phyloP scores from a whole-genome alignment of 306 rosid genomes.

The Cucurbita ficifolia region DNA sequence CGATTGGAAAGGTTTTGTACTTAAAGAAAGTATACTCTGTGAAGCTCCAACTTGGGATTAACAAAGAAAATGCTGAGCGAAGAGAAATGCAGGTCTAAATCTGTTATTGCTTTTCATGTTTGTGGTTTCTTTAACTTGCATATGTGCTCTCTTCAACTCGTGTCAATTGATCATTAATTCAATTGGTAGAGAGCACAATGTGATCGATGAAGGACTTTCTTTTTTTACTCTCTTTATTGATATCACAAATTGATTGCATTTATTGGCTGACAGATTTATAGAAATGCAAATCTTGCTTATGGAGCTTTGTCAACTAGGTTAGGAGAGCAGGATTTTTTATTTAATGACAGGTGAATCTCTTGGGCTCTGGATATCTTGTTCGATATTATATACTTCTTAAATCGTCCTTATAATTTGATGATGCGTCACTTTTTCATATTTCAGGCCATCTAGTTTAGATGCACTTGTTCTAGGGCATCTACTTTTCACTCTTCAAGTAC shows the following conservation, averaged over 20 bases:
- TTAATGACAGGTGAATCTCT: slow-evolving; percentile 52
- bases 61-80: slow-evolving; percentile 42
- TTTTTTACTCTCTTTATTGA: slow-evolving; percentile 3
- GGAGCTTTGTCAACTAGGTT: slow-evolving; percentile 55
- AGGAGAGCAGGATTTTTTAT: slow-evolving; percentile 55
- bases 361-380: slow-evolving; percentile 5
- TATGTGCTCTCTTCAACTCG: no score
- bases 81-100: slow-evolving; percentile 53
- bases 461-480: slow-evolving; percentile 78
- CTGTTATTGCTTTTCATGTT: background rate
- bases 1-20: slow-evolving; percentile 52
- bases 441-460: slow-evolving; percentile 91
- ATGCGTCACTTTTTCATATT: background rate
- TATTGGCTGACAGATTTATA: slow-evolving; percentile 52
- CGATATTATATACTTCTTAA: background rate
- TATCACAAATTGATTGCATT: background rate
- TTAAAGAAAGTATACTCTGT: slow-evolving; percentile 32
- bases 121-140: background rate
- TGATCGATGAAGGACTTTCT: background rate
- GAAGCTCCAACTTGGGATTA: slow-evolving; percentile 53
- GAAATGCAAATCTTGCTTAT: slow-evolving; percentile 52
- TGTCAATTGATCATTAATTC: background rate
- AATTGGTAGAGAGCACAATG: background rate
- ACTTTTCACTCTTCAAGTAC: slow-evolving; percentile 54
- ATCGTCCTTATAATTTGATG: background rate